Conservation (phyloP, 495 filamentous ascomycete genomes). For the Penicillium salamii region DNA sequence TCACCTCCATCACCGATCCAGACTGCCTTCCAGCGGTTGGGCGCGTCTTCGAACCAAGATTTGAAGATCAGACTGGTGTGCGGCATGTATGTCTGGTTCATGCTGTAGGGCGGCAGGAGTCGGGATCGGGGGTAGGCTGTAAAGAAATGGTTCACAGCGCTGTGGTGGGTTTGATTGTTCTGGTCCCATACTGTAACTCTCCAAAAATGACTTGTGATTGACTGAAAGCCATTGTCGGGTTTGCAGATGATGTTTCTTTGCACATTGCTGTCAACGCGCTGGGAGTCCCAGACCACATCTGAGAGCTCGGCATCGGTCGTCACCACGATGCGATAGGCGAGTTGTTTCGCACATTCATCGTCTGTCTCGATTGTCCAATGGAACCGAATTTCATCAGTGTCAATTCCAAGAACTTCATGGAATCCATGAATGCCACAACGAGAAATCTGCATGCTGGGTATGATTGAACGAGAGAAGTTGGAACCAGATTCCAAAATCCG, state of each 20-base stretch:
- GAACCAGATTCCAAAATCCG: too few species aligned
- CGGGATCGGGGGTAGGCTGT: slow-evolving; percentile 20
- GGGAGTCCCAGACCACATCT: slow-evolving; percentile 22
- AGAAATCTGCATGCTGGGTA: slow-evolving; percentile 15
- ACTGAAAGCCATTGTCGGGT: slow-evolving; percentile 16
- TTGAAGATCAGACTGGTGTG: slow-evolving; percentile 28
- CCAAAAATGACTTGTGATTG: slow-evolving; percentile 25
- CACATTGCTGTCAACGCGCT: slow-evolving; percentile 19
- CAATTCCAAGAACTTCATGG: slow-evolving; percentile 28
- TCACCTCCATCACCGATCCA: slow-evolving; percentile 32
- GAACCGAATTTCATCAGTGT: slow-evolving; percentile 25
- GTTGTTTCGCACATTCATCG: slow-evolving; percentile 7
- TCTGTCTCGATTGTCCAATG: slow-evolving; percentile 20
- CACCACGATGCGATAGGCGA: slow-evolving; percentile 22
- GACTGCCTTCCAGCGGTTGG: slow-evolving; percentile 28
- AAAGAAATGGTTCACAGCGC: slow-evolving; percentile 23
- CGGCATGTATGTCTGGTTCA: slow-evolving; percentile 34
- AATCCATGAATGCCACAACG: slow-evolving; percentile 32
- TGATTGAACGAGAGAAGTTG: neutral
- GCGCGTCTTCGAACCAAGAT: slow-evolving; percentile 29
- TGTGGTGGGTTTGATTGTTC: slow-evolving; percentile 6
- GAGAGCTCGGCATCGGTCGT: slow-evolving; percentile 3
- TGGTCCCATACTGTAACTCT: slow-evolving; percentile 22
- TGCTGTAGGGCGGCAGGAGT: slow-evolving; percentile 28
- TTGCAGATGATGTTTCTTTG: slow-evolving; percentile 30